These are phyloP conservation scores for Castanea mollissima DNA, from an alignment of 306 rosid species.

Conservation along the genomic window DNA sequence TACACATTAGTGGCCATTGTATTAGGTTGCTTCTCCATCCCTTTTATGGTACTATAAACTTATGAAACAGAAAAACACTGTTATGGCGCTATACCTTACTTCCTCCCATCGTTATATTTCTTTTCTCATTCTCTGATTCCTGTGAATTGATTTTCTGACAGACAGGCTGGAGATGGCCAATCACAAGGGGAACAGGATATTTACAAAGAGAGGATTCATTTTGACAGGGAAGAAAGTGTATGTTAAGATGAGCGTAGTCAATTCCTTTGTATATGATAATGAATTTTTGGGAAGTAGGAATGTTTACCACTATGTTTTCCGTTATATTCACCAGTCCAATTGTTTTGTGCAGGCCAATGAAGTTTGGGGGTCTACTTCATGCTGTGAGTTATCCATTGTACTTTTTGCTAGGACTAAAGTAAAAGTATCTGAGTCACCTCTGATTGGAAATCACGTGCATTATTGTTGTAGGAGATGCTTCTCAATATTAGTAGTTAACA, in stretches of 20 bases:
- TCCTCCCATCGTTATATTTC: constrained; percentile 13
- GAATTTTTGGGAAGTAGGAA: not conserved
- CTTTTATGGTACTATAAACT: constrained; percentile 12
- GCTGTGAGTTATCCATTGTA: constrained; percentile 45
- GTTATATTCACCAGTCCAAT: constrained; percentile 11
- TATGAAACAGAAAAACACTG: not conserved
- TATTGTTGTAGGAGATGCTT: constrained; percentile 9
- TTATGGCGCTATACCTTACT: constrained; percentile 22
- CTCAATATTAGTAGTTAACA: not conserved
- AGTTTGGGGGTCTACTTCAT: constrained; percentile 33
- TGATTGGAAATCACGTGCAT: constrained; percentile 8
- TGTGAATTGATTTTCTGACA: constrained; percentile 47
- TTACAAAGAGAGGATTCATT: constrained; percentile 38
- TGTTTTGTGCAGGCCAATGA: constrained; percentile 52
- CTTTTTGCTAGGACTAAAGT: constrained; percentile 7
- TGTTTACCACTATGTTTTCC: not conserved
- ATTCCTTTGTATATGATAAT: constrained; percentile 16
- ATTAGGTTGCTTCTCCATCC: constrained; percentile 5
- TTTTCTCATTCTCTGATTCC: constrained; percentile 25
- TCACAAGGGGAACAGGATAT: constrained; percentile 40
- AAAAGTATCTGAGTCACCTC: constrained; percentile 15
- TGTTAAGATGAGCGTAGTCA: constrained; percentile 28
- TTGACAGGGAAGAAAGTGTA: constrained; percentile 42
- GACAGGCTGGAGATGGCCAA: constrained; percentile 45
- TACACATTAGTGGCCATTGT: not conserved